Percentiles rank a stretch among this genome's conserved stretches.
Conservation (phyloP, 2,329 filamentous ascomycete species). For the Trichoderma arundinaceum region DNA sequence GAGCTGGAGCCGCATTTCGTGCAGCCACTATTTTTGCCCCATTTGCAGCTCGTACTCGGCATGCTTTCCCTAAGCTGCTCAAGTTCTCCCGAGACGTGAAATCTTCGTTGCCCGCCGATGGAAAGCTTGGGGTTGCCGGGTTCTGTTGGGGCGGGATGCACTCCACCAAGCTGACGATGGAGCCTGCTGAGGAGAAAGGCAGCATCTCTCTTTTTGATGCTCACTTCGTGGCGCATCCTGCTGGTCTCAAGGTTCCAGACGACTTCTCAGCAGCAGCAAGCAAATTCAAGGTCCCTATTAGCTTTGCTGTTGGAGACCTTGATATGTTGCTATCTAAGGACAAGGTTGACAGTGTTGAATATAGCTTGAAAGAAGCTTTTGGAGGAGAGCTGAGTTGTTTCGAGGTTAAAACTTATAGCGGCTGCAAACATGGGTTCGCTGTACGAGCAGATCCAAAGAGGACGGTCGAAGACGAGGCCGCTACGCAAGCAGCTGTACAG, state of each 20-base stretch:
- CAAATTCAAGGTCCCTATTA: slow-evolving; percentile 2
- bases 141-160: slow-evolving; percentile 21
- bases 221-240: slow-evolving; percentile 15
- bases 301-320: slow-evolving; percentile 5
- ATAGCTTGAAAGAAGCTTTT: neutral
- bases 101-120: neutral
- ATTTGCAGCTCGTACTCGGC: slow-evolving; percentile 5
- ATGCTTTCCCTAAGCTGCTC: slow-evolving; percentile 8
- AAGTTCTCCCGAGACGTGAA: slow-evolving; percentile 2
- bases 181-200: neutral
- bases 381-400: neutral
- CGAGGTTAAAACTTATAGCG: neutral
- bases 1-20: slow-evolving; percentile 1
- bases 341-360: neutral
- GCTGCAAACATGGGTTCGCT: slow-evolving; percentile 13
- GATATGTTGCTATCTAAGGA: slow-evolving; percentile 10
- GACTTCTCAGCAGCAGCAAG: slow-evolving; percentile 1
- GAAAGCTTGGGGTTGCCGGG: neutral
- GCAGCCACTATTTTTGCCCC: neutral
- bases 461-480: neutral
- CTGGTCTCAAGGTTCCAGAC: slow-evolving; percentile 6
- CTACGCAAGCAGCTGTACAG: slow-evolving; percentile 5
- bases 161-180: slow-evolving; percentile 3
- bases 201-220: neutral
- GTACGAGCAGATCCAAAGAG: slow-evolving; percentile 15